A percentile compares a stretch with the other conserved stretches of the same genome.
These are phyloP conservation scores for Alternaria triticina DNA, from an alignment of 2,329 filamentous ascomycete genomes.

Conservation along the genomic window DNA sequence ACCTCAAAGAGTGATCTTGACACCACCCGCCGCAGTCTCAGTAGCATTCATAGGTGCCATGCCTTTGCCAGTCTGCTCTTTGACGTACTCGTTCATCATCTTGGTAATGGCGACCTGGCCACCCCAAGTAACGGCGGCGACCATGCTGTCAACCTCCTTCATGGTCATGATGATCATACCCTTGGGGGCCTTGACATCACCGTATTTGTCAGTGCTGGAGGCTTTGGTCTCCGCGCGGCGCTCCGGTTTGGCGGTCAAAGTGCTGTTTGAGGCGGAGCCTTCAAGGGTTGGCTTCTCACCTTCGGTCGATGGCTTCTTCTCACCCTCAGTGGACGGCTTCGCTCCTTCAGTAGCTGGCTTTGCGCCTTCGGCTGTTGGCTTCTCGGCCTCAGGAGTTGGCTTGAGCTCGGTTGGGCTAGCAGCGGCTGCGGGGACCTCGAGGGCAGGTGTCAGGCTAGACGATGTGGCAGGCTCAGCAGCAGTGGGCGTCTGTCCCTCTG, in stretches of 20 bases:
- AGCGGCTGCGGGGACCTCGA: neutral
- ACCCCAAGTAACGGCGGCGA: slow-evolving; percentile 29
- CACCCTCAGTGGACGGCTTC: slow-evolving; percentile 4
- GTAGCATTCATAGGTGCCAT: slow-evolving; percentile 1
- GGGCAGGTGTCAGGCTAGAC: neutral
- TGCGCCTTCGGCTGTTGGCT: slow-evolving; percentile 6
- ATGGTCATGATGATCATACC: slow-evolving; percentile 43
- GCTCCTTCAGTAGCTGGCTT: slow-evolving; percentile 6
- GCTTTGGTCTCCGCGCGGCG: slow-evolving; percentile 11
- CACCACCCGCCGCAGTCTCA: neutral
- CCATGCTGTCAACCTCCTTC: slow-evolving; percentile 45
- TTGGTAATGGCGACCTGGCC: slow-evolving; percentile 39
- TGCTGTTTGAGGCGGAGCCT: slow-evolving; percentile 16
- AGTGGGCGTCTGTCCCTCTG: slow-evolving; percentile 9
- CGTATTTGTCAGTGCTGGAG: slow-evolving; percentile 29
- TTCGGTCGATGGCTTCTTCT: slow-evolving; percentile 5
- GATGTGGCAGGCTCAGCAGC: neutral
- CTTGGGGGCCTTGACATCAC: slow-evolving; percentile 21
- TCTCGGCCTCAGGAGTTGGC: slow-evolving; percentile 2
- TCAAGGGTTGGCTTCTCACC: slow-evolving; percentile 9
- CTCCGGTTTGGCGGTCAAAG: slow-evolving; percentile 25
- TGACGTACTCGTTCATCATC: slow-evolving; percentile 46
- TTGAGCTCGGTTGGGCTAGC: neutral
- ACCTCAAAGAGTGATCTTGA: neutral
- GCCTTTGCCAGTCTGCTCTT: slow-evolving; percentile 31